phyloP scores from a whole-genome alignment of 345 rosid species.

The Trapa incisa region DNA sequence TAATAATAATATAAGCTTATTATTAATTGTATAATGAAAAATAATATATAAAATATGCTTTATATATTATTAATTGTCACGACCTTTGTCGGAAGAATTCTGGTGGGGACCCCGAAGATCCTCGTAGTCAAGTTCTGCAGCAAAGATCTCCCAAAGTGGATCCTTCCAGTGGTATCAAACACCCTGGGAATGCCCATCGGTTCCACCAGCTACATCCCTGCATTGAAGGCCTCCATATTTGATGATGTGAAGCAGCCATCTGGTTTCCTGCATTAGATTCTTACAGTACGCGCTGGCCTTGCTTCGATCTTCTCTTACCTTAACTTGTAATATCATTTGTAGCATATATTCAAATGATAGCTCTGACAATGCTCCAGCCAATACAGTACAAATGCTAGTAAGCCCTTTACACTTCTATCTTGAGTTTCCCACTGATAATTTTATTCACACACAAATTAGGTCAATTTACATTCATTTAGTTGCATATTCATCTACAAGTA shows the following conservation, averaged over 20 bases:
- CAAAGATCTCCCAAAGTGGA: slow-evolving; percentile 81
- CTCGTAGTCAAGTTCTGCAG: slow-evolving; percentile 87
- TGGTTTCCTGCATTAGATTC: slow-evolving; percentile 51
- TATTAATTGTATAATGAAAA: too few species aligned
- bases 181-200: slow-evolving; percentile 64
- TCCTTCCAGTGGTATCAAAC: slow-evolving; percentile 61
- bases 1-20: too few species aligned
- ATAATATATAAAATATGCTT: too few species aligned
- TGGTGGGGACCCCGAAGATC: slow-evolving; percentile 76
- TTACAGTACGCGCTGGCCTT: slow-evolving; percentile 75
- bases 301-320: slow-evolving; percentile 58
- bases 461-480: too few species aligned
- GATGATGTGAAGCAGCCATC: slow-evolving; percentile 32
- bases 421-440: neutral
- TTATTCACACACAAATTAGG: too few species aligned
- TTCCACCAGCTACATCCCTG: slow-evolving; percentile 56
- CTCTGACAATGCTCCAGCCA: too few species aligned
- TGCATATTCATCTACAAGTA: too few species aligned
- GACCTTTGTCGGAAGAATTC: slow-evolving; percentile 50
- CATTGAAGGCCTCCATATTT: slow-evolving; percentile 30
- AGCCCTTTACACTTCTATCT: too few species aligned
- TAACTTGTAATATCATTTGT: slow-evolving; percentile 23
- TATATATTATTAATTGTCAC: slow-evolving; percentile 8
- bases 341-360: neutral
- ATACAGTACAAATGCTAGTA: too few species aligned